Evolutionary conservation across 495 filamentous ascomycete genomes (phyloP).

Genomic region (Tuber aestivum): DNA sequence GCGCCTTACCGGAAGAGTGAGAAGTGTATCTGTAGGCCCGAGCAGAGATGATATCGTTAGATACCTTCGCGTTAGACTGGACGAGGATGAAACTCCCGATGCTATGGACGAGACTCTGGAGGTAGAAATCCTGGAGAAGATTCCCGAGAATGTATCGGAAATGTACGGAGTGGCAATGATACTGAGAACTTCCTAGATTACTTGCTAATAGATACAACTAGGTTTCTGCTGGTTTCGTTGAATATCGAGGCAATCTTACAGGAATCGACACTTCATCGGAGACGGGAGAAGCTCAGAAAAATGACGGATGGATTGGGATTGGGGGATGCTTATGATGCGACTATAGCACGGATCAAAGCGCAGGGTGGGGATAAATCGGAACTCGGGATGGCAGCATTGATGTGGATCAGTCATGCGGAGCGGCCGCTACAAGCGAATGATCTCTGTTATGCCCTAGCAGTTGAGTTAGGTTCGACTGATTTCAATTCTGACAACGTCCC

Average conservation of each 20-base stretch:
- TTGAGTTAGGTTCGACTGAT: no score
- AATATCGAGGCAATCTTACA: background rate
- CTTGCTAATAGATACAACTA: background rate
- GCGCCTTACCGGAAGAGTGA: background rate
- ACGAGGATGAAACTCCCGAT: background rate
- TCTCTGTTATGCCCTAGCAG: no score
- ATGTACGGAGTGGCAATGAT: background rate
- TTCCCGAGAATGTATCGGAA: background rate
- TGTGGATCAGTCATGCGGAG: no score
- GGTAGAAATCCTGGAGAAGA: background rate
- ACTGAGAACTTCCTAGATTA: background rate
- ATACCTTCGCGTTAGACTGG: background rate
- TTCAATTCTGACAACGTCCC: no score
- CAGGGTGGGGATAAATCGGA: background rate
- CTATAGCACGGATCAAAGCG: background rate
- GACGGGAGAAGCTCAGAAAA: no score
- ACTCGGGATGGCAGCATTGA: background rate
- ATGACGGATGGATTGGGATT: no score
- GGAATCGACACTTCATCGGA: no score
- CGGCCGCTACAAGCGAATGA: no score
- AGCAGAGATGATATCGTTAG: background rate
- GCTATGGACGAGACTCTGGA: background rate
- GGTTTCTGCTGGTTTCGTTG: background rate
- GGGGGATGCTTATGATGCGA: no score
- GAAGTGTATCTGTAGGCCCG: background rate